Conservation (phyloP, 2,329 filamentous ascomycete genomes). For the Ophiostoma angusticollis region DNA sequence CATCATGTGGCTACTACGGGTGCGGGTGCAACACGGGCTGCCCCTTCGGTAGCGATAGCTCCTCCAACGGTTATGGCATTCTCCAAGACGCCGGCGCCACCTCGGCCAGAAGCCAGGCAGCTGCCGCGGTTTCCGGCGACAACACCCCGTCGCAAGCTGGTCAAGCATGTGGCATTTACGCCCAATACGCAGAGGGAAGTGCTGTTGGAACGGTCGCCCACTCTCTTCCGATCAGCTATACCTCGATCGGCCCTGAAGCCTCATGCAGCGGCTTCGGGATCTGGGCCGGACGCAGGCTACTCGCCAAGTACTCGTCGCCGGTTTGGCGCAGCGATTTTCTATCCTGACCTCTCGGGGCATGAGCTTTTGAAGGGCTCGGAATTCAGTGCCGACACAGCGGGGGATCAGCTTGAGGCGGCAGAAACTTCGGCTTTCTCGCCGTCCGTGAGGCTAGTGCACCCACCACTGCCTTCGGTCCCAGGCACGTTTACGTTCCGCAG, state of each 20-base stretch:
- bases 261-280: constrained; percentile 13
- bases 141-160: constrained; percentile 53
- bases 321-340: constrained; percentile 27
- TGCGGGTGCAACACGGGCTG: no score
- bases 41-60: no score
- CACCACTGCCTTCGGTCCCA: constrained; percentile 30
- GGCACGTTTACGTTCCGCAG: constrained; percentile 53
- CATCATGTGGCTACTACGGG: no score
- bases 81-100: constrained; percentile 35
- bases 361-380: constrained; percentile 7
- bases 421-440: background rate
- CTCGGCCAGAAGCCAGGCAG: constrained; percentile 35
- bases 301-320: constrained; percentile 10
- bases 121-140: constrained; percentile 41
- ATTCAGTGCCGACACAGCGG: background rate
- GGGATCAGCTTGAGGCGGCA: background rate
- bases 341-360: constrained; percentile 38
- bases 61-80: constrained; percentile 4
- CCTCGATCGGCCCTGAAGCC: constrained; percentile 28
- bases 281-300: no score
- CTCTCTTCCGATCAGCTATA: constrained; percentile 38
- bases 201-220: constrained; percentile 38
- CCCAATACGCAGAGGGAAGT: constrained; percentile 47
- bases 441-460: constrained; percentile 13
- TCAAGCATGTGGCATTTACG: constrained; percentile 71